Evolutionary conservation across 2,329 filamentous ascomycete species (phyloP).

Genomic region (Cladobotryum protrusum): DNA sequence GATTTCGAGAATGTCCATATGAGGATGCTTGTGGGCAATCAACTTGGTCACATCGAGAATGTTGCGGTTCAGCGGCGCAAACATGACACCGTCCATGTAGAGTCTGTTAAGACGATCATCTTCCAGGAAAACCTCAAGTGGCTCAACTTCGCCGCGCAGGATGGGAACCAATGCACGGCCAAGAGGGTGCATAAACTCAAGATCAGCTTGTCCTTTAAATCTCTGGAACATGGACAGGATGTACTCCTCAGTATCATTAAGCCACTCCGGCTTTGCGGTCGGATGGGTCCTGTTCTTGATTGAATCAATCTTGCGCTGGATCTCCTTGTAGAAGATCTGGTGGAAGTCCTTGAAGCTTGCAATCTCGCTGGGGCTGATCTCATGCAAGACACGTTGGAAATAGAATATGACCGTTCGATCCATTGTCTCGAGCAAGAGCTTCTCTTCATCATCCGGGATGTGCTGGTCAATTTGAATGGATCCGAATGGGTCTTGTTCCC

Average conservation of each 20-base stretch:
- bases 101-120: slow-evolving; percentile 22
- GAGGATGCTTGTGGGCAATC: slow-evolving; percentile 13
- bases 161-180: slow-evolving; percentile 24
- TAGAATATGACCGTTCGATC: background rate
- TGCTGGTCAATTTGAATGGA: background rate
- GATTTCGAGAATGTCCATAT: slow-evolving; percentile 31
- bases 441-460: background rate
- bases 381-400: background rate
- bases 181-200: slow-evolving; percentile 1
- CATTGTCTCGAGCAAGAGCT: background rate
- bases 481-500: background rate
- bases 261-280: background rate
- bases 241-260: background rate
- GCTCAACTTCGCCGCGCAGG: slow-evolving; percentile 26
- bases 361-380: background rate
- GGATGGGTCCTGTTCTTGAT: background rate
- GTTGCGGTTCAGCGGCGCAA: background rate
- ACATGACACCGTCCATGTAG: slow-evolving; percentile 9
- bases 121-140: slow-evolving; percentile 30
- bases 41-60: background rate
- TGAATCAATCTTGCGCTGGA: slow-evolving; percentile 1
- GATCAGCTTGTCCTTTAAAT: background rate
- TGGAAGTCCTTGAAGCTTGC: background rate
- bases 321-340: slow-evolving; percentile 7
- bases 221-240: background rate